Evolutionary conservation across 1,284 basidiomycete genomes (phyloP), one percentile per base, ranked within the genome.

Genomic region (Leccinum pachyderme): DNA sequence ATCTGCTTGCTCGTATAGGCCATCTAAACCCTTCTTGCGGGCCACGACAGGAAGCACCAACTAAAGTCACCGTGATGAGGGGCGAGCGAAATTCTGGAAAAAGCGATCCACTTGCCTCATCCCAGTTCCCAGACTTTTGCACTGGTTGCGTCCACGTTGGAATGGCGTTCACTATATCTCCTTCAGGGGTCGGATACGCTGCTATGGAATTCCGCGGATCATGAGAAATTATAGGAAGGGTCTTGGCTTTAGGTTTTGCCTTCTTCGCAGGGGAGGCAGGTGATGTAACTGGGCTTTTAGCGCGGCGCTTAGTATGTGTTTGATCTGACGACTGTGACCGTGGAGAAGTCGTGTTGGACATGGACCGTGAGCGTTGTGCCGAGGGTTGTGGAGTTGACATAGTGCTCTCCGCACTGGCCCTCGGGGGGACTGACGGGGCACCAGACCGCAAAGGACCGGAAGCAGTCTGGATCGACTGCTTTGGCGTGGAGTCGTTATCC

Each of bases 61-160:
- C 81, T 55, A 29, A 47, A 27, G 29, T 43, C 28, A 29, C 52
- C 27, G n/a, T 53, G 31, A 31, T 32, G 59, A 51, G 57, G 39
- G 59, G 59, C 5, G 54, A 57, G 56, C 44, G 44, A 31, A 39
- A 32, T 54, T 37, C 12, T 18, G 18, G 27, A 47, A 4, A 24
- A 48, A 45, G 35, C 18, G 24, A 18, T 33, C 41, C 41, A 76
- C 83, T 67, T 65, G 84, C 88, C 67, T 91, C 88, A 63, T 91
- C 88, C 88, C 89, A 91, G 62, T 87, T 89, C 2, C 86, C 85
- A 24, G 77, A 74, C 53, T 72, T 73, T 28, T 76, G 79, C 18
- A 84, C 75, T 28, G 89, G 87, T 63, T 89, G 83, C 11, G 86
- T 89, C 87, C 88, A 89, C 3, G 81, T 79, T 6, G 88, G 87